Evolutionary conservation across 2,329 filamentous ascomycete species (phyloP).

Genomic region (Chrysoporthe austroafricana): DNA sequence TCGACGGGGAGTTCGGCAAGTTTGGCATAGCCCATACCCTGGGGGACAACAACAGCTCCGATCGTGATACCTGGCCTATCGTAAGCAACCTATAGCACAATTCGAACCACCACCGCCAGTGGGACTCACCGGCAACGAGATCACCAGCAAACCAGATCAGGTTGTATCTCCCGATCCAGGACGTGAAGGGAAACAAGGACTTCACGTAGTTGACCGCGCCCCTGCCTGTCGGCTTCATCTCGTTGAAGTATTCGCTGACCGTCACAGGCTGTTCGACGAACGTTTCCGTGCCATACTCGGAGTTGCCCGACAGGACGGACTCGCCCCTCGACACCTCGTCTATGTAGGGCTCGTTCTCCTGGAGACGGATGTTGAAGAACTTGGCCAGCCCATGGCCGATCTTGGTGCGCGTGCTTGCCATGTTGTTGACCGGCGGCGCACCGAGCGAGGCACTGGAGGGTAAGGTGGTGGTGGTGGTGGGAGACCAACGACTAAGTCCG

Average conservation of each 20-base stretch:
- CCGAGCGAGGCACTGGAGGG: conserved; percentile 11
- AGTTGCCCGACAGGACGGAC: conserved; percentile 75
- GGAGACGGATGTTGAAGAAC: conserved; percentile 78
- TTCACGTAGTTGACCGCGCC: conserved; percentile 64
- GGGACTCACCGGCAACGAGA: conserved; percentile 74
- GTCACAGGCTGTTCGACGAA: conserved; percentile 86
- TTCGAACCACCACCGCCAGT: not conserved
- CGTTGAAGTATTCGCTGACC: conserved; percentile 70
- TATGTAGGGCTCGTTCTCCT: conserved; percentile 61
- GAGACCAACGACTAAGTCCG: conserved; percentile 5
- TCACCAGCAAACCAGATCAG: conserved; percentile 86
- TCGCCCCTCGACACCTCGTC: conserved; percentile 76
- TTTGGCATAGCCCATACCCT: conserved; percentile 93
- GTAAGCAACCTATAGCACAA: conserved; percentile 13
- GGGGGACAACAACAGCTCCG: conserved; percentile 80
- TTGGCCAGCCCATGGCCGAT: conserved; percentile 77
- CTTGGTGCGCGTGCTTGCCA: conserved; percentile 53
- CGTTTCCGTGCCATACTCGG: conserved; percentile 58
- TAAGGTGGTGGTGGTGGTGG: not conserved
- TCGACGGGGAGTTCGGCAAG: conserved; percentile 80
- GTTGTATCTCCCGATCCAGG: conserved; percentile 93
- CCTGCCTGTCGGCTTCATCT: conserved; percentile 61
- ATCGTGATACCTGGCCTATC: conserved; percentile 51
- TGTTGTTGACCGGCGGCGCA: conserved; percentile 31
- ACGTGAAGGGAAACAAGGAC: conserved; percentile 82